These are phyloP conservation scores for Sporothrix brunneoviolacea DNA, from an alignment of 2,329 filamentous ascomycete genomes.

Conservation along the genomic window DNA sequence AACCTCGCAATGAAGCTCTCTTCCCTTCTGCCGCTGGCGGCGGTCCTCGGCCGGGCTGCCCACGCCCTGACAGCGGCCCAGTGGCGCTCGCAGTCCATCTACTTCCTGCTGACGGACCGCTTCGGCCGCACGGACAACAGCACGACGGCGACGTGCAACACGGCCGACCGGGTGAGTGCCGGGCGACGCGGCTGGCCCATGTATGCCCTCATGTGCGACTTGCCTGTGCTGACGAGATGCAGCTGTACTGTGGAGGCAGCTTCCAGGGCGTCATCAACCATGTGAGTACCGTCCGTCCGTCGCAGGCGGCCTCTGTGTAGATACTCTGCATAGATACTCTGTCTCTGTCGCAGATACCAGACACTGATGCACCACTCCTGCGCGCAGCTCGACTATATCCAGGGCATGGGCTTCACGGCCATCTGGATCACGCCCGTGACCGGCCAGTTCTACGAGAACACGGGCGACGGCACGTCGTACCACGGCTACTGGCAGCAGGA, in stretches of 20 bases:
- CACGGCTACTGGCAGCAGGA: conserved; percentile 51
- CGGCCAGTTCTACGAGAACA: conserved; percentile 30
- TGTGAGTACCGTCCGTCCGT: neutral
- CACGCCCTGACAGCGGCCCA: conserved; percentile 17
- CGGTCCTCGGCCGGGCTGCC: neutral
- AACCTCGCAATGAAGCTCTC: conserved; percentile 4
- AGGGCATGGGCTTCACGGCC: conserved; percentile 53
- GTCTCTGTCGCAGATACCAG: neutral
- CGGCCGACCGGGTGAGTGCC: conserved; percentile 16
- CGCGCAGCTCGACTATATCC: conserved; percentile 50
- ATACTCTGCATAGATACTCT: too few species aligned
- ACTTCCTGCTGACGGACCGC: conserved; percentile 53
- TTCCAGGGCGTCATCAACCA: conserved; percentile 52
- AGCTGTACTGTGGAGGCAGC: conserved; percentile 53
- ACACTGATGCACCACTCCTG: neutral
- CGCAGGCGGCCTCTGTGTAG: too few species aligned
- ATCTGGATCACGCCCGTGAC: conserved; percentile 55
- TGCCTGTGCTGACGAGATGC: conserved; percentile 19
- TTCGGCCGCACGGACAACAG: conserved; percentile 42
- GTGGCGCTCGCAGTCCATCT: conserved; percentile 51
- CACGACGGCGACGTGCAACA: conserved; percentile 37
- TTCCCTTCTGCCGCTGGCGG: neutral
- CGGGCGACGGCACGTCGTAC: conserved; percentile 29
- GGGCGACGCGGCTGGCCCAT: too few species aligned
- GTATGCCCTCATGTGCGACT: neutral